These are phyloP conservation scores for Colletotrichum truncatum DNA, from an alignment of 2,329 filamentous ascomycete species.

Conservation along the genomic window DNA sequence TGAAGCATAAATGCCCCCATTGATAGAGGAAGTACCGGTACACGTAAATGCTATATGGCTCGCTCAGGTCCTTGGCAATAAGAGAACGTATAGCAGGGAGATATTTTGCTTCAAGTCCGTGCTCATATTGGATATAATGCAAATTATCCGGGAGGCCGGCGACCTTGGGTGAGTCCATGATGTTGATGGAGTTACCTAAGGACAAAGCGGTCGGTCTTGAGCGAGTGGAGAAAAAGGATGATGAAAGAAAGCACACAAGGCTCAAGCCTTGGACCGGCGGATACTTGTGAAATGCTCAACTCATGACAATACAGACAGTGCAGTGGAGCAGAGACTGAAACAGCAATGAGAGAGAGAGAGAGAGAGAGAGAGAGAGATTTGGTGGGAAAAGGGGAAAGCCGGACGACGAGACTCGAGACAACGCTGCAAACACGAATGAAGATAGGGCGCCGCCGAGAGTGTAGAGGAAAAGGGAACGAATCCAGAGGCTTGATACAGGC, in stretches of 20 bases:
- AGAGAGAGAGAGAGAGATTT: not conserved
- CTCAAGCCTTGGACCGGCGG: conserved; percentile 11
- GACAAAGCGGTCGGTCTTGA: not conserved
- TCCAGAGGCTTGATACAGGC: not conserved
- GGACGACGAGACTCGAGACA: not conserved
- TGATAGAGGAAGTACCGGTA: conserved; percentile 98
- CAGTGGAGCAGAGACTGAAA: not conserved
- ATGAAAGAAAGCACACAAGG: not conserved
- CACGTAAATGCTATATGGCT: conserved; percentile 99
- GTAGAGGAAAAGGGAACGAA: not conserved
- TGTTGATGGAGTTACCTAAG: not conserved
- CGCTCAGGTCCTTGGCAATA: conserved; percentile 95
- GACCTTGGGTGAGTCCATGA: conserved; percentile 45
- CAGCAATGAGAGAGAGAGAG: not conserved
- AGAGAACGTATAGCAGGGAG: conserved; percentile 89
- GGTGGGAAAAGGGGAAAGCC: not conserved
- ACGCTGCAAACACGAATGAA: not conserved
- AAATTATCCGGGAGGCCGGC: conserved; percentile 56
- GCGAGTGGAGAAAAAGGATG: not conserved
- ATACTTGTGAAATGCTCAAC: conserved; percentile 8
- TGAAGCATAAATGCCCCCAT: conserved; percentile 97
- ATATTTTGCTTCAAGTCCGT: conserved; percentile 69
- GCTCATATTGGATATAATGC: conserved; percentile 70
- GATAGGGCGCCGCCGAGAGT: conserved; percentile 8
- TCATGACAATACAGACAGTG: conserved; percentile 16